Evolutionary conservation across 75 land plant species (phyloP), one percentile per base, ranked within the genome.

Genomic region (Larix kaempferi): DNA sequence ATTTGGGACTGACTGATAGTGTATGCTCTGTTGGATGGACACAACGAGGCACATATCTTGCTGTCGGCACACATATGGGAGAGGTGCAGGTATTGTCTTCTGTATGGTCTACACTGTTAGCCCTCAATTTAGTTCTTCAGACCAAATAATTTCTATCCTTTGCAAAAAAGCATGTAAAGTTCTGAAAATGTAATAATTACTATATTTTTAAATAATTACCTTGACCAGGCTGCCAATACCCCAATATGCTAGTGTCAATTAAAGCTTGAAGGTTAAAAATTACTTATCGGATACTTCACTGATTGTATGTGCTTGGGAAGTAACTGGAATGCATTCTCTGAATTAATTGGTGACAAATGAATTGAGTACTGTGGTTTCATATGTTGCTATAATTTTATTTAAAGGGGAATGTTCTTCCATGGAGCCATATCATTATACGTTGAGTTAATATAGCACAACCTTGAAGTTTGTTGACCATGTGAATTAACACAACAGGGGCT

Each of bases 1-100:
- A 98, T 63, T 88, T 98, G 82, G 95, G 98, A 23, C 88, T 87
- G 14, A 85, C 82, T 58, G 98, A 95, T 71, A 82, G 93, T 71
- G 96, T 98, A 1, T 95, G 96, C 78, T 85, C 98, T 1, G 94
- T 98, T 49, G 94, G 91, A 35, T 98, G 99, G 99, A 95, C 98
- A n/a, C 83, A 86, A 58, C 89, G 95, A 72, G 99, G 99, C 21
- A 91, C 98, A n/a, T 95, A 86, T 82, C 84, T 98, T 44, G 90
- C 99, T 60, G 82, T 98, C 64, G 99, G 99, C 13, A 98, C 98
- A 60, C 88, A 79, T 80, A 91, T 85, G 59, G 99, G 99, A 58
- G 94, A 98, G 77, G 93, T 98, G 71, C 98, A 95, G 87, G 98
- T 95, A 86, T 67, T 54, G 44, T 58, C 57, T 74, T 56, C 57